Conservation (phyloP, 768 basidiomycete species). For the Jaapia argillacea region DNA sequence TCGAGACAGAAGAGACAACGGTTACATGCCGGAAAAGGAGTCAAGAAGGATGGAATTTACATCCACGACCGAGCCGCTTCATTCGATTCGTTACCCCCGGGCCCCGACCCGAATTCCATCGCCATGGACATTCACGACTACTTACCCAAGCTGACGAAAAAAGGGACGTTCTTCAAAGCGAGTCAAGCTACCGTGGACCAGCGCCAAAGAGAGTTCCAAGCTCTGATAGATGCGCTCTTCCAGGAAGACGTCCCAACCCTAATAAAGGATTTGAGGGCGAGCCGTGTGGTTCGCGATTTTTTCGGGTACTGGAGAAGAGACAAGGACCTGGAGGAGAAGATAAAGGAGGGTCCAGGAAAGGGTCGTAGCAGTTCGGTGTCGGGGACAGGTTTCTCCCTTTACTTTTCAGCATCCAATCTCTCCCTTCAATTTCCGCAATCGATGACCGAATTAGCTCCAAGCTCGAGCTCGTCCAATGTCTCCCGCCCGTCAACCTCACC, state of each 20-base stretch:
- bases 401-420: constrained; percentile 38
- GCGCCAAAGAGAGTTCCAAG: constrained; percentile 48
- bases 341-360: constrained; percentile 13
- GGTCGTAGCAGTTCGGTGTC: constrained; percentile 29
- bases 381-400: constrained; percentile 46
- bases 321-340: constrained; percentile 43
- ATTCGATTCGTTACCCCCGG: constrained; percentile 78
- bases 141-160: constrained; percentile 61
- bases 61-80: constrained; percentile 70
- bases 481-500: too few species aligned
- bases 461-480: too few species aligned
- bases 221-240: constrained; percentile 51
- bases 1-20: constrained; percentile 61
- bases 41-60: constrained; percentile 62
- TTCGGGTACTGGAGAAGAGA: constrained; percentile 75
- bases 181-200: constrained; percentile 57
- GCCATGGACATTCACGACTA: constrained; percentile 58
- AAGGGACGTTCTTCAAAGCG: constrained; percentile 61
- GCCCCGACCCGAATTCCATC: constrained; percentile 68
- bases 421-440: constrained; percentile 20
- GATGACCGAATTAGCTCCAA: background rate
- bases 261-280: constrained; percentile 52
- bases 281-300: constrained; percentile 56
- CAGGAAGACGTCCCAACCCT: constrained; percentile 52
- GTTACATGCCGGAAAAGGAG: constrained; percentile 61